These are phyloP conservation scores for Pseudogymnoascus sp. DNA, from an alignment of 2,329 filamentous ascomycete species.

Conservation along the genomic window DNA sequence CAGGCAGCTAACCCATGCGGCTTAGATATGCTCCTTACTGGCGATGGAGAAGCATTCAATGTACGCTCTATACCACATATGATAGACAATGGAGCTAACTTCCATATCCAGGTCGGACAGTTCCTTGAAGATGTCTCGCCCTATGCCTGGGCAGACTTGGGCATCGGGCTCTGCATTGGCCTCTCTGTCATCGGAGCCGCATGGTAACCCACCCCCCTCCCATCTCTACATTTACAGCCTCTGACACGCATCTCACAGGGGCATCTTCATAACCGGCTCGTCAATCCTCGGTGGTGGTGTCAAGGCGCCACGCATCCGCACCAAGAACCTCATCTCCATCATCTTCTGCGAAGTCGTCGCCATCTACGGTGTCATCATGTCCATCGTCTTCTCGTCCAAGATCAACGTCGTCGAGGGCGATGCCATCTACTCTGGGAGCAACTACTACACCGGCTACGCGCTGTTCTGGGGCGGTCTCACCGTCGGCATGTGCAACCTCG, in stretches of 20 bases:
- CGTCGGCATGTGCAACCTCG: constrained; percentile 89
- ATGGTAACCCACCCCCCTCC: constrained; percentile 54
- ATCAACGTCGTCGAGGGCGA: constrained; percentile 57
- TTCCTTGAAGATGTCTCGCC: constrained; percentile 93
- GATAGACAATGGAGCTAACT: constrained; percentile 17
- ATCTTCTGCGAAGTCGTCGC: constrained; percentile 99
- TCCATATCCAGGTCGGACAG: constrained; percentile 60
- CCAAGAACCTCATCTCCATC: constrained; percentile 99
- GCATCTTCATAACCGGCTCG: constrained; percentile 96
- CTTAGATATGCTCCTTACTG: constrained; percentile 96
- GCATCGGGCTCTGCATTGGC: constrained; percentile 90
- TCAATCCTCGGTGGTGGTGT: constrained; percentile 96
- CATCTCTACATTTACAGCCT: neutral
- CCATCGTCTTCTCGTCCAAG: constrained; percentile 94
- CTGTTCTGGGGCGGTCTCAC: constrained; percentile 94
- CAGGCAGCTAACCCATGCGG: constrained; percentile 20
- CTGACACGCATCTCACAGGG: constrained; percentile 48
- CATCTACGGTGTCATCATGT: constrained; percentile 99
- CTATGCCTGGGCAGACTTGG: constrained; percentile 84
- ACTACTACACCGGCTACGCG: constrained; percentile 91
- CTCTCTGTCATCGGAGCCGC: constrained; percentile 93
- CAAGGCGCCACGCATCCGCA: constrained; percentile 92
- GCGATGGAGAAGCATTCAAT: constrained; percentile 92
- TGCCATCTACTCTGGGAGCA: constrained; percentile 61
- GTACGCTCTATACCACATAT: constrained; percentile 39